These are phyloP conservation scores for Piedraia hortae DNA, from an alignment of 2,329 filamentous ascomycete species.

Conservation along the genomic window DNA sequence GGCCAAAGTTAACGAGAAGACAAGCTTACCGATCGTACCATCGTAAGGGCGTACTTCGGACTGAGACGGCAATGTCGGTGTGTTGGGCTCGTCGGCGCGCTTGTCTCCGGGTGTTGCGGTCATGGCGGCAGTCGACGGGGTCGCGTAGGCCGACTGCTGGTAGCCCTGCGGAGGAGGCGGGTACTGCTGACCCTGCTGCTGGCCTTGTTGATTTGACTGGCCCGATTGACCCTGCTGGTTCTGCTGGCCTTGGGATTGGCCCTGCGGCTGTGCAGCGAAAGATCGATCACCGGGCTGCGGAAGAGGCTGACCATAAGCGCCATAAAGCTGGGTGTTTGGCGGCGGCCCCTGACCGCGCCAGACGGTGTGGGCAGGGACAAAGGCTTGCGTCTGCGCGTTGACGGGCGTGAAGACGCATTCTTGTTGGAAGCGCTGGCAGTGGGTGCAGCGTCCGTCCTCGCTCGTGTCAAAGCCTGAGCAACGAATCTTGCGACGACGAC, in stretches of 20 bases:
- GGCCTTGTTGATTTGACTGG: slow-evolving; percentile 15
- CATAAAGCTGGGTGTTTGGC: slow-evolving; percentile 19
- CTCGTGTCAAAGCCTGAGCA: slow-evolving; percentile 50
- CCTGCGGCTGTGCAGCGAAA: slow-evolving; percentile 9
- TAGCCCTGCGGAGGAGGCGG: slow-evolving; percentile 6
- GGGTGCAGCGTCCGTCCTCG: slow-evolving; percentile 42
- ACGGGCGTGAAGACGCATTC: slow-evolving; percentile 55
- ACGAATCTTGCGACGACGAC: slow-evolving; percentile 37
- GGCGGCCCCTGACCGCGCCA: slow-evolving; percentile 22
- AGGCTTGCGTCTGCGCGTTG: slow-evolving; percentile 45
- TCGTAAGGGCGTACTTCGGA: too few species aligned
- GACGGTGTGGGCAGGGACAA: slow-evolving; percentile 43
- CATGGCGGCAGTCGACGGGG: slow-evolving; percentile 6
- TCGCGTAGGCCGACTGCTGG: slow-evolving; percentile 14
- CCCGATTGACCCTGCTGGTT: slow-evolving; percentile 9
- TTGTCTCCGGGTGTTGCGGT: too few species aligned
- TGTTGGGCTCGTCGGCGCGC: slow-evolving; percentile 23
- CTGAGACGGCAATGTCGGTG: slow-evolving; percentile 22
- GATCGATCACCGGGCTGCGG: slow-evolving; percentile 12
- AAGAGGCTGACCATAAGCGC: slow-evolving; percentile 23
- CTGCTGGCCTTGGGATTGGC: slow-evolving; percentile 7
- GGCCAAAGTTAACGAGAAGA: too few species aligned
- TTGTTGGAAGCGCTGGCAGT: slow-evolving; percentile 46
- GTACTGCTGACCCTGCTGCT: slow-evolving; percentile 19
- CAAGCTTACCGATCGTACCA: too few species aligned